Conservation (phyloP, 306 rosid genomes). For the Urtica urens region DNA sequence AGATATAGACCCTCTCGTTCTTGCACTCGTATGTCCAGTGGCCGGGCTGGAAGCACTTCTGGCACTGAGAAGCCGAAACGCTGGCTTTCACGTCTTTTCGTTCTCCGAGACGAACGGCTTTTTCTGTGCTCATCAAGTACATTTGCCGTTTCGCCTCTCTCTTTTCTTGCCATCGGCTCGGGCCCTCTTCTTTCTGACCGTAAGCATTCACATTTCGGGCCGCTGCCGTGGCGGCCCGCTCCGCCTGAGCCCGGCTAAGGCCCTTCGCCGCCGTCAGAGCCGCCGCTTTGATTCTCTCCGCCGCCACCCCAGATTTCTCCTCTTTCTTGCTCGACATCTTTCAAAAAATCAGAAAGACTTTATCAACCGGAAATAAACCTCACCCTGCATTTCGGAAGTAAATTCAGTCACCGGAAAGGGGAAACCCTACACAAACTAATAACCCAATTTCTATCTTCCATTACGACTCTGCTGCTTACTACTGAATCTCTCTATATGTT, state of each 20-base stretch:
- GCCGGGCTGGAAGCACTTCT: conserved; percentile 75
- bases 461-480: no score
- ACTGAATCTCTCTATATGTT: no score
- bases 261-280: conserved; percentile 92
- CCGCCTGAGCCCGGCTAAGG: conserved; percentile 96
- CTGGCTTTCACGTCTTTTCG: conserved; percentile 60
- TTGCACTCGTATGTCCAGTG: conserved; percentile 99
- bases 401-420: no score
- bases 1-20: conserved; percentile 84
- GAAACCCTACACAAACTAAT: no score
- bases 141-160: conserved; percentile 97
- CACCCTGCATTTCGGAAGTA: no score
- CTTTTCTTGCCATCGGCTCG: conserved; percentile 99
- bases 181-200: conserved; percentile 99
- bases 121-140: conserved; percentile 97
- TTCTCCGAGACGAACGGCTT: conserved; percentile 91
- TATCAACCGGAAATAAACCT: no score
- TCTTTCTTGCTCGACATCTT: conserved; percentile 98
- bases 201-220: conserved; percentile 95
- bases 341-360: no score
- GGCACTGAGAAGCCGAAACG: conserved; percentile 68
- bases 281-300: conserved; percentile 93
- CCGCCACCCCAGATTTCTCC: conserved; percentile 90
- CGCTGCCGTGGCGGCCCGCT: conserved; percentile 86
- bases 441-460: no score